Conservation (phyloP, 305 asterid species). For the Fraxinus dipetala region DNA sequence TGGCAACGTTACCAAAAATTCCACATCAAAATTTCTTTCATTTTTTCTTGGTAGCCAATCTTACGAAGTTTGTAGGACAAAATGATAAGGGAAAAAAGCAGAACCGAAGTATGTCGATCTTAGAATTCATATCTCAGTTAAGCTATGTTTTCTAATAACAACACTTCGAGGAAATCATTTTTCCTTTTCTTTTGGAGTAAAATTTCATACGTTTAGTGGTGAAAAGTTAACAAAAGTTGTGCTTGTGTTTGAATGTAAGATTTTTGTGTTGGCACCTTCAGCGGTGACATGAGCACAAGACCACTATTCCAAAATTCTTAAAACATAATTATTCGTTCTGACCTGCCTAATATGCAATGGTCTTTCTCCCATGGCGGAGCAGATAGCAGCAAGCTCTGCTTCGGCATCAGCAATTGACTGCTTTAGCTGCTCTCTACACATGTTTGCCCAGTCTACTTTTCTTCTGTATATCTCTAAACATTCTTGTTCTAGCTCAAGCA, state of each 20-base stretch:
- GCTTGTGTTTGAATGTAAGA: background rate
- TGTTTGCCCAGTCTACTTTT: constrained; percentile 48
- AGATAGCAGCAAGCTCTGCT: constrained; percentile 49
- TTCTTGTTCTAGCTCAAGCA: constrained; percentile 49
- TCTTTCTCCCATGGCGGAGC: constrained; percentile 51
- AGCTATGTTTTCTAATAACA: background rate
- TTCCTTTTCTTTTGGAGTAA: background rate
- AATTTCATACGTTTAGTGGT: background rate
- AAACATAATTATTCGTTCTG: background rate
- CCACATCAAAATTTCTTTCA: background rate
- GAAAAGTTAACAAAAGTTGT: background rate
- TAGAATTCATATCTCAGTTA: background rate
- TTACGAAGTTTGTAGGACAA: background rate
- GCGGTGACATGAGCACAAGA: background rate
- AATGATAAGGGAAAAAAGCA: background rate
- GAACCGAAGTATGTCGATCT: background rate
- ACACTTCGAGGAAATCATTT: background rate
- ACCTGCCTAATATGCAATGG: constrained; percentile 55
- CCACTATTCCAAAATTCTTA: background rate
- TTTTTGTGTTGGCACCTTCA: background rate
- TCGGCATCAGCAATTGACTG: constrained; percentile 52
- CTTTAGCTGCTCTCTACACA: constrained; percentile 43
- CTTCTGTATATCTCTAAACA: constrained; percentile 49
- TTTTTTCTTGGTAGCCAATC: background rate
- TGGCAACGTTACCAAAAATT: background rate